Evolutionary conservation across 148 eudicot genomes (phyloP), one percentile per base, ranked within the genome.

Genomic region (Silene latifolia): DNA sequence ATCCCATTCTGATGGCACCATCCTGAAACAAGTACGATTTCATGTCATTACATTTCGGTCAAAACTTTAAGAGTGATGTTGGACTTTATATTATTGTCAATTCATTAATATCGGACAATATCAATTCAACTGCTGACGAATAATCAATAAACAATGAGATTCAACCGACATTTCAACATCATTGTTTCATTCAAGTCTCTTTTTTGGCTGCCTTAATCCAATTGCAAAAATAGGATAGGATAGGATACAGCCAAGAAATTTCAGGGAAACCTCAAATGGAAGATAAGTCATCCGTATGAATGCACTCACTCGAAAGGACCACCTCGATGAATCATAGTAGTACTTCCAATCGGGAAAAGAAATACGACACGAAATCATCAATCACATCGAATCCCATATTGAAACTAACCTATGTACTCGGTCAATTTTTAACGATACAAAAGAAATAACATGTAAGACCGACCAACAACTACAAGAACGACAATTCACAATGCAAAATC

Each of bases 1-100:
- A 82, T 87, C 67, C 87, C 91, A 15, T 83, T 83, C 81, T 88
- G 83, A 88, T 93, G 92, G 66, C 96, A 93, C 98, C 98, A 93
- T 7, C 98, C 98, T 93, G 87, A 51, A 14, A 61, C 47, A 63
- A 65, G 7, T 35, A 54, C 4, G 14, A 74, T 11, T 24, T 48
- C 54, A 48, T 51, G 56, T 51, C 56, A 51, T 12, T 51, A 51
- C 4, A 51, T 51, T 51, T 4, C 3, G 17, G 18, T 51, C 56
- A 14, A 51, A 9, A 19, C 0, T 19, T 60, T 5, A 4, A 20
- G 63, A 7, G 19, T 2, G 46, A 68, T 7, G 20, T 9, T 42
- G 32, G 35, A 25, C 5, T 62, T 25, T 11, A 24, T 62, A 24
- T n/a, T 62, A 24, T 62, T 62, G 29, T 21, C 60, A 21, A 8